A percentile compares a stretch with the other conserved stretches of the same genome.
Conservation (phyloP, 2,329 filamentous ascomycete species). For the Aureobasidium sp. region DNA sequence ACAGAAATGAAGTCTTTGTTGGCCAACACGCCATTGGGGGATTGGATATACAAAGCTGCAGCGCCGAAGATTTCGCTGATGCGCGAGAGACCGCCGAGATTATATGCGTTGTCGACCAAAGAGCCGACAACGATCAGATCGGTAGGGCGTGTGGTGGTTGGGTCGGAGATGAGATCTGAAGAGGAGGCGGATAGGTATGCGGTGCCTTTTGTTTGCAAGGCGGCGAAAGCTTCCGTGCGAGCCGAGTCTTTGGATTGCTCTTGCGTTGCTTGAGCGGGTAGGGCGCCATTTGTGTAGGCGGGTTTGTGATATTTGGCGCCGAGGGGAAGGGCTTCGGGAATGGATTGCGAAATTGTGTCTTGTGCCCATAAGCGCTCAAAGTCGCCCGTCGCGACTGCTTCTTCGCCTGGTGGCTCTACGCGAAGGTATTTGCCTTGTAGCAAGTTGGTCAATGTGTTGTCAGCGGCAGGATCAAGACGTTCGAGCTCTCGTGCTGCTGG, state of each 20-base stretch:
- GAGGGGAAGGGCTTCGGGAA: slow-evolving; percentile 23
- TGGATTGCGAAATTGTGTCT: slow-evolving; percentile 19
- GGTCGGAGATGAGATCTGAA: slow-evolving; percentile 19
- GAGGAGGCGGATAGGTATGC: slow-evolving; percentile 34
- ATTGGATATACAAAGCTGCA: slow-evolving; percentile 38
- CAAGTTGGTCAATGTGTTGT: slow-evolving; percentile 39
- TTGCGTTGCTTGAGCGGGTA: slow-evolving; percentile 14
- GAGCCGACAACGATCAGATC: slow-evolving; percentile 44
- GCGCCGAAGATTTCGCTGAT: slow-evolving; percentile 47
- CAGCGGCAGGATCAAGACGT: slow-evolving; percentile 36
- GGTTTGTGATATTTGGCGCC: slow-evolving; percentile 21
- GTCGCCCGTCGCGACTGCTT: slow-evolving; percentile 33
- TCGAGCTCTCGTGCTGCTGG: slow-evolving; percentile 33
- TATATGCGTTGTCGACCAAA: slow-evolving; percentile 44
- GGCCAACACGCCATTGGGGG: slow-evolving; percentile 33
- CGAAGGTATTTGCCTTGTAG: slow-evolving; percentile 41
- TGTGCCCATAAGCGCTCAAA: slow-evolving; percentile 33
- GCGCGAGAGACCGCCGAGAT: slow-evolving; percentile 45
- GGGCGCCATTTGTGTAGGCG: neutral
- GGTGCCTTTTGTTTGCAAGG: slow-evolving; percentile 48
- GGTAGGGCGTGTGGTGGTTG: slow-evolving; percentile 23
- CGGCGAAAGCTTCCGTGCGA: slow-evolving; percentile 20
- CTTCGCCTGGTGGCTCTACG: slow-evolving; percentile 37
- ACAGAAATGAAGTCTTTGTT: slow-evolving; percentile 46
- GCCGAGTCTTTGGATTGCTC: slow-evolving; percentile 16